Evolutionary conservation across 2,329 filamentous ascomycete species (phyloP).

Genomic region (Lasiodiplodia gonubiensis): DNA sequence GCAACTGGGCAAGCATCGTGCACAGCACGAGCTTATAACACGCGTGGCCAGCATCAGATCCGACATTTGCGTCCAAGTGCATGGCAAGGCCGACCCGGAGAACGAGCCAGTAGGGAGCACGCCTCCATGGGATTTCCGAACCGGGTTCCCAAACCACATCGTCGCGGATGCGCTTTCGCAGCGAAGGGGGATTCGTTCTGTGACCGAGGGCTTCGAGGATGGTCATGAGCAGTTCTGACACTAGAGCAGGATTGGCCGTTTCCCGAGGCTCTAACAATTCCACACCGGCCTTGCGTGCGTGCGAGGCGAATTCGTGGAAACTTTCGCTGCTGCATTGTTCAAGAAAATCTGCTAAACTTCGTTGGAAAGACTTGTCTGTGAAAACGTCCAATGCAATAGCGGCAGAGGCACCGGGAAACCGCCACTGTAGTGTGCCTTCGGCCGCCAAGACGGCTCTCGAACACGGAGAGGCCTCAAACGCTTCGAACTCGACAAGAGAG

Average conservation of each 20-base stretch:
- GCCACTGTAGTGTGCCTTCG: slow-evolving; percentile 60
- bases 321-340: slow-evolving; percentile 62
- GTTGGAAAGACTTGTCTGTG: slow-evolving; percentile 52
- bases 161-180: slow-evolving; percentile 67
- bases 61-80: slow-evolving; percentile 52
- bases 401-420: slow-evolving; percentile 65
- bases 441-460: slow-evolving; percentile 60
- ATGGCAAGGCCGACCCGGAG: slow-evolving; percentile 64
- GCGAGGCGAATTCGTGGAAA: slow-evolving; percentile 60
- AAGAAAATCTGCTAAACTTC: slow-evolving; percentile 58
- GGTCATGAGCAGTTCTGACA: slow-evolving; percentile 66
- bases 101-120: slow-evolving; percentile 67
- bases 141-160: slow-evolving; percentile 60
- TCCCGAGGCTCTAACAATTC: slow-evolving; percentile 62
- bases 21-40: slow-evolving; percentile 65
- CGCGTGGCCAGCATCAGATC: slow-evolving; percentile 50
- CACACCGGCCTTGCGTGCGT: slow-evolving; percentile 58
- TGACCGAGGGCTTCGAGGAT: slow-evolving; percentile 62
- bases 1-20: slow-evolving; percentile 53
- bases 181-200: slow-evolving; percentile 40
- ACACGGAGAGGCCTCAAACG: slow-evolving; percentile 64
- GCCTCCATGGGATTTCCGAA: slow-evolving; percentile 63
- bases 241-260: slow-evolving; percentile 61
- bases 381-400: slow-evolving; percentile 52
- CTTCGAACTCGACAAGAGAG: slow-evolving; percentile 58